Conservation (phyloP, 2,329 filamentous ascomycete species). For the Thelonectria discophora region DNA sequence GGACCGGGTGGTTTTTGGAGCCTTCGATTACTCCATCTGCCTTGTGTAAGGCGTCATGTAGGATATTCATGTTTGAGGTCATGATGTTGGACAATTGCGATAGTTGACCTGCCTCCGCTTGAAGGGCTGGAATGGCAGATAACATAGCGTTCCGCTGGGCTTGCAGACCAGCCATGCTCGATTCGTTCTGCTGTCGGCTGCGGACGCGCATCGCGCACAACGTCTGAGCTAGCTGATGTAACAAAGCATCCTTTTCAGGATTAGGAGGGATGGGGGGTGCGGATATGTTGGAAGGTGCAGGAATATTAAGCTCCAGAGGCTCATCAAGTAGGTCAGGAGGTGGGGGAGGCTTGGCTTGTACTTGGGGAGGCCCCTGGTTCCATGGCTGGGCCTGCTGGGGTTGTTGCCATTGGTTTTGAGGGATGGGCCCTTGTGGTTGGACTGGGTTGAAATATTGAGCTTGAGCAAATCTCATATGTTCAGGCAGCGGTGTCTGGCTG, state of each 20-base stretch:
- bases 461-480: conserved; percentile 27
- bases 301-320: conserved; percentile 61
- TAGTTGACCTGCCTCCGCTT: conserved; percentile 77
- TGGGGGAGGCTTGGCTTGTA: conserved; percentile 44
- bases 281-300: conserved; percentile 61
- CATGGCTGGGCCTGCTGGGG: conserved; percentile 39
- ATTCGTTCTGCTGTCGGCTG: conserved; percentile 75
- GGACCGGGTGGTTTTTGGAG: conserved; percentile 73
- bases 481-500: conserved; percentile 29
- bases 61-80: conserved; percentile 78
- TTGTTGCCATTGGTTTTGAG: conserved; percentile 40
- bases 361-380: conserved; percentile 36
- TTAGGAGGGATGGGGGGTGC: conserved; percentile 93
- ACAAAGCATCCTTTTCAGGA: conserved; percentile 89
- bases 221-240: conserved; percentile 77
- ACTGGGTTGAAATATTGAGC: conserved; percentile 30
- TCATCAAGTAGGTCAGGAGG: conserved; percentile 65
- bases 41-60: conserved; percentile 78
- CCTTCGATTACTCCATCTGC: conserved; percentile 81
- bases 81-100: conserved; percentile 76
- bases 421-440: conserved; percentile 27
- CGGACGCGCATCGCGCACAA: conserved; percentile 74
- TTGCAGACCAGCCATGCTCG: conserved; percentile 77
- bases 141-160: conserved; percentile 84
- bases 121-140: conserved; percentile 72